phyloP scores from a whole-genome alignment of 345 rosid species.

The Iberis pinnata region DNA sequence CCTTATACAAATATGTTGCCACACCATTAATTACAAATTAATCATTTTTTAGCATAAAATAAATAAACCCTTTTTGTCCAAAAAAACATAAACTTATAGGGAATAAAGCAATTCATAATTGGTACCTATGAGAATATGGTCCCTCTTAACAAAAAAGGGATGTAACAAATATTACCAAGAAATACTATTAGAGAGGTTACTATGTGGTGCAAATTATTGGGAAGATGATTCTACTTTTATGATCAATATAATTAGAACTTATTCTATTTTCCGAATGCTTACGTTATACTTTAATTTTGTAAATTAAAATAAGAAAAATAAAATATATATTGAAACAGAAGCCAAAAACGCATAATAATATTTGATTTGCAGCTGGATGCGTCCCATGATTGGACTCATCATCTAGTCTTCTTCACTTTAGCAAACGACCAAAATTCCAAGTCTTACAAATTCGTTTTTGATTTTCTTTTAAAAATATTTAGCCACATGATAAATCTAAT shows the following conservation, averaged over 20 bases:
- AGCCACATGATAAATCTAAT: constrained; percentile 3
- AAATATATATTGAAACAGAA: constrained; percentile 18
- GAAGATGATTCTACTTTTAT: constrained; percentile 19
- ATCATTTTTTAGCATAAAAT: too few relatives aligned
- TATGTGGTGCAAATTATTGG: constrained; percentile 14
- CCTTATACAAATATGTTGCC: too few relatives aligned
- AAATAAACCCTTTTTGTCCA: too few relatives aligned
- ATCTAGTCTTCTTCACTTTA: constrained; percentile 13
- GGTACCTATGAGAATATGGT: constrained; percentile 14
- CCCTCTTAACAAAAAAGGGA: not conserved
- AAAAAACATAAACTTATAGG: not conserved
- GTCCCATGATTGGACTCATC: constrained; percentile 14
- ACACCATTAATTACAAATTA: too few relatives aligned
- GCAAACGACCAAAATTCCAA: not conserved
- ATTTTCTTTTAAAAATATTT: too few relatives aligned
- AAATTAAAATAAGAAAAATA: not conserved
- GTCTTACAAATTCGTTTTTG: not conserved
- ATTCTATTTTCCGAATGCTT: not conserved
- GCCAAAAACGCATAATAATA: constrained; percentile 10
- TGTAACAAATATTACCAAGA: constrained; percentile 11
- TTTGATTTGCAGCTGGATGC: constrained; percentile 5
- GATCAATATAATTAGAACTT: not conserved
- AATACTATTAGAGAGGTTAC: not conserved
- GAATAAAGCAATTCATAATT: constrained; percentile 23
- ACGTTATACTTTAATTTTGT: not conserved